Base-by-base conservation (phyloP, 176 grass and related monocot species). In the Oryza coarctata region DNA sequence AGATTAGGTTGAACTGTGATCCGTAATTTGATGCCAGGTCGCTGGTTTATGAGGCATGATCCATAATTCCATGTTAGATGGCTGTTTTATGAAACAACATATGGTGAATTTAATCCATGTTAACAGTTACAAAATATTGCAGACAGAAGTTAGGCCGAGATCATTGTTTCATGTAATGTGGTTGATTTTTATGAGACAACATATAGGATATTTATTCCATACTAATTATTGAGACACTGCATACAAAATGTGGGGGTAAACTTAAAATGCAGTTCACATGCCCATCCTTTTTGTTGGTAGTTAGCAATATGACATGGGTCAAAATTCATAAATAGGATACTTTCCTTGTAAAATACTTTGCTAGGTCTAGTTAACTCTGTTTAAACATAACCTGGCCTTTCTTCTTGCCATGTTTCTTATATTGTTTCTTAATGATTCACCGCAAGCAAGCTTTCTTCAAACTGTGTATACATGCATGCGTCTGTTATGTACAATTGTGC, bases 161-260 rank as follows among this genome's bases (percentile, higher is more conserved):
- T 3, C 23, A 40, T 44, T 43, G 60, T 79, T 68, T 0, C 14
- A 58, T 73, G 41, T 68, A 74, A 75, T 15, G 41, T 69, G 36
- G 50, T 39, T 35, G 7, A 79, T 73, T 52, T 79, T 52, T 79
- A 73, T 22, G 43, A 72, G 12, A 12, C 9, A 27, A 7, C 27
- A 25, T 35, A 17, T 34, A 22, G 33, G 2, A 11, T 41, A 60
- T 20, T 71, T 18, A 40, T 40, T 32, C 1, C 26, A 44, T 71
- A 17, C 30, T 82, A 62, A 47, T 66, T 30, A 14, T 49, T 68
- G 11, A 81, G 9, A 63, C 64, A 74, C 14, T 70, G 50, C 79
- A 52, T 72, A 62, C 26, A 62, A 40, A 20, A 40, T 62, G 68
- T 82, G 68, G 20, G 1, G 4, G 17, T 85, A 45, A 34, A 43